Percentiles rank a stretch among this genome's conserved stretches.
These are phyloP conservation scores for Trametes meyenii DNA, from an alignment of 768 basidiomycete species.

Conservation along the genomic window DNA sequence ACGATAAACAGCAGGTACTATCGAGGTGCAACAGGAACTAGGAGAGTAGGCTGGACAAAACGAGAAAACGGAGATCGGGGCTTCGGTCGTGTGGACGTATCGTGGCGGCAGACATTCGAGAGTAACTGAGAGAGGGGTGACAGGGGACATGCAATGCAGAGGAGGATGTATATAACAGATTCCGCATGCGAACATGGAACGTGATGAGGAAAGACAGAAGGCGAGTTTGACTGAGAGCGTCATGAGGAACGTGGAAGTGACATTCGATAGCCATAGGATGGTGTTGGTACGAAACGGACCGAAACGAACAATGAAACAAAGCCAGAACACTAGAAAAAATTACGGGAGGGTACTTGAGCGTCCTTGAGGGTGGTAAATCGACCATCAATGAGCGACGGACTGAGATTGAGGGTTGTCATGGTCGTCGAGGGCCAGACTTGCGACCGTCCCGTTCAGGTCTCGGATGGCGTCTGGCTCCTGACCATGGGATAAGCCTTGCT, in stretches of 20 bases:
- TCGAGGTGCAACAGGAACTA: conserved; percentile 31
- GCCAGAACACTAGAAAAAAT: conserved; percentile 14
- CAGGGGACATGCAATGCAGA: conserved; percentile 22
- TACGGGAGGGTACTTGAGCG: conserved; percentile 7
- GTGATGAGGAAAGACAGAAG: conserved; percentile 25
- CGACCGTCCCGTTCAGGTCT: conserved; percentile 76
- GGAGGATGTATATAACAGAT: conserved; percentile 27
- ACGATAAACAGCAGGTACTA: conserved; percentile 22
- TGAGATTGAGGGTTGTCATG: conserved; percentile 25
- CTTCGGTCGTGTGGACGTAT: conserved; percentile 21
- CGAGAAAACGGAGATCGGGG: conserved; percentile 26
- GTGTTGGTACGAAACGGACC: conserved; percentile 17
- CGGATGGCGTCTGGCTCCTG: conserved; percentile 58
- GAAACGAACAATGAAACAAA: conserved; percentile 21
- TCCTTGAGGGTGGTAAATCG: not conserved
- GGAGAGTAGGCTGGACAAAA: conserved; percentile 24
- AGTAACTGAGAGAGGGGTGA: conserved; percentile 19
- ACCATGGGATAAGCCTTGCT: conserved; percentile 19
- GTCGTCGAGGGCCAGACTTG: conserved; percentile 68
- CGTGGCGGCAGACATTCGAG: conserved; percentile 19
- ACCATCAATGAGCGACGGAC: conserved; percentile 8
- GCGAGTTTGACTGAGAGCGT: conserved; percentile 26
- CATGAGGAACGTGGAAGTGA: conserved; percentile 25
- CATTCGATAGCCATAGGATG: conserved; percentile 25
- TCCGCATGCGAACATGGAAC: conserved; percentile 28